Evolutionary conservation across 306 rosid species (phyloP).

Genomic region (Vigna trinervia): DNA sequence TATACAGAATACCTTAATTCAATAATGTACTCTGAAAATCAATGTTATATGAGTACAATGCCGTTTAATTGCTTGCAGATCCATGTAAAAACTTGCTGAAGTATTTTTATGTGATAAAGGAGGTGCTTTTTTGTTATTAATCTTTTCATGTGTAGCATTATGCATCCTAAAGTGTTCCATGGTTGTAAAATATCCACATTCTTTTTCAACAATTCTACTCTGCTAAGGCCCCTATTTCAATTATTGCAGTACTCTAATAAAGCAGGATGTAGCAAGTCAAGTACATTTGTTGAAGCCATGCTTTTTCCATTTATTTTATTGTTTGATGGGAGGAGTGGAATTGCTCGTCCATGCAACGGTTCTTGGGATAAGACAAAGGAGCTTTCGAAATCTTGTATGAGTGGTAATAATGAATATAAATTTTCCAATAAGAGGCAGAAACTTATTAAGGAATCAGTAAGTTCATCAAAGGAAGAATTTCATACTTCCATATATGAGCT

Average conservation of each 20-base stretch:
- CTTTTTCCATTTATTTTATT: constrained; percentile 68
- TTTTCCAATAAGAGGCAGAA: constrained; percentile 62
- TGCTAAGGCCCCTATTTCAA: constrained; percentile 35
- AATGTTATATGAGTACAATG: background rate
- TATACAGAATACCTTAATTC: constrained; percentile 5
- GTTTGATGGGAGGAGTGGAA: constrained; percentile 50
- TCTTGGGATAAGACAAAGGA: constrained; percentile 50
- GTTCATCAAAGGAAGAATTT: constrained; percentile 47
- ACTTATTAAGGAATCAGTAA: constrained; percentile 46
- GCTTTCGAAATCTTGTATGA: constrained; percentile 45
- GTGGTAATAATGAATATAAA: constrained; percentile 44
- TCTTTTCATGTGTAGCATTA: background rate
- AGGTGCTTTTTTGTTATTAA: background rate
- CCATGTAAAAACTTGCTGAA: constrained; percentile 5
- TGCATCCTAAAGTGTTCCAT: background rate
- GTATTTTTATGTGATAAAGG: constrained; percentile 11
- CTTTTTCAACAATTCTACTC: constrained; percentile 27
- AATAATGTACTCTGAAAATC: constrained; percentile 20
- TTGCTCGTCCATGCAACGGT: constrained; percentile 40
- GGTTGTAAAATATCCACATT: background rate
- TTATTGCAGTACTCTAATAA: constrained; percentile 65
- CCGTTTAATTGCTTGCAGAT: constrained; percentile 16
- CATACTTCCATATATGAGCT: constrained; percentile 47
- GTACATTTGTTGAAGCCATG: constrained; percentile 76
- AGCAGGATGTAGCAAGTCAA: constrained; percentile 48